Conservation (phyloP, 352 stramenopile genomes). For the Phytopythium cucurbitacearum region DNA sequence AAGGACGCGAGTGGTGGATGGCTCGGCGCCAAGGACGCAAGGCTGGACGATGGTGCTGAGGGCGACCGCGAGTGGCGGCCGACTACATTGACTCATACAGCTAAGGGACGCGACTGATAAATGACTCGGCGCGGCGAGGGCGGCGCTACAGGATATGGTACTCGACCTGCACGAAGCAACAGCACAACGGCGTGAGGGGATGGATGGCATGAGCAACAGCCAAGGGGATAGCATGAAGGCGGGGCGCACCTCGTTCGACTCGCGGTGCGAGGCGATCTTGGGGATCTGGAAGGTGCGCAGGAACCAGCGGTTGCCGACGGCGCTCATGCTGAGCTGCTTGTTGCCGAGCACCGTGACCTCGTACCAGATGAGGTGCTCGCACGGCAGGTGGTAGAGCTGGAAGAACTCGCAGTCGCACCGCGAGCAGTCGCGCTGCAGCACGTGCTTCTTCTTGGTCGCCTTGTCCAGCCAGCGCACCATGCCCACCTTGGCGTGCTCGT, state of each 20-base stretch:
- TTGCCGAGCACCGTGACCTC: slow-evolving; percentile 56
- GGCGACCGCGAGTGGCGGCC: too few species aligned
- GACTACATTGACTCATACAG: too few species aligned
- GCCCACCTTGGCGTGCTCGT: neutral
- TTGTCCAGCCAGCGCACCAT: slow-evolving; percentile 57
- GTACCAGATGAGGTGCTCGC: slow-evolving; percentile 74
- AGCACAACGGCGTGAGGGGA: neutral
- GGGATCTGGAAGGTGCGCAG: slow-evolving; percentile 63
- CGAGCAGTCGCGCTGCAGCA: slow-evolving; percentile 54
- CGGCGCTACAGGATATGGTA: slow-evolving; percentile 51
- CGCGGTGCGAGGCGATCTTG: slow-evolving; percentile 47
- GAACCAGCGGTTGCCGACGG: slow-evolving; percentile 57
- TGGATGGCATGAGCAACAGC: neutral
- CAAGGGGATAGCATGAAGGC: neutral
- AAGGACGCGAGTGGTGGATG: too few species aligned
- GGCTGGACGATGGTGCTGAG: too few species aligned
- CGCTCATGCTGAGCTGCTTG: slow-evolving; percentile 61
- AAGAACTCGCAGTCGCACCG: slow-evolving; percentile 69
- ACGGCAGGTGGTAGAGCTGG: slow-evolving; percentile 56
- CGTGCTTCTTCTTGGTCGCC: slow-evolving; percentile 51
- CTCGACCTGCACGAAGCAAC: slow-evolving; percentile 31
- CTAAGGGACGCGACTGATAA: slow-evolving; percentile 2
- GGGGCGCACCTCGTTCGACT: slow-evolving; percentile 60
- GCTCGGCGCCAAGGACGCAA: too few species aligned
- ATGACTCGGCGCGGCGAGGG: slow-evolving; percentile 15